Evolutionary conservation across 176 grass and related monocot genomes (phyloP), one percentile per base, ranked within the genome.

Genomic region (Oryza glumipatula): DNA sequence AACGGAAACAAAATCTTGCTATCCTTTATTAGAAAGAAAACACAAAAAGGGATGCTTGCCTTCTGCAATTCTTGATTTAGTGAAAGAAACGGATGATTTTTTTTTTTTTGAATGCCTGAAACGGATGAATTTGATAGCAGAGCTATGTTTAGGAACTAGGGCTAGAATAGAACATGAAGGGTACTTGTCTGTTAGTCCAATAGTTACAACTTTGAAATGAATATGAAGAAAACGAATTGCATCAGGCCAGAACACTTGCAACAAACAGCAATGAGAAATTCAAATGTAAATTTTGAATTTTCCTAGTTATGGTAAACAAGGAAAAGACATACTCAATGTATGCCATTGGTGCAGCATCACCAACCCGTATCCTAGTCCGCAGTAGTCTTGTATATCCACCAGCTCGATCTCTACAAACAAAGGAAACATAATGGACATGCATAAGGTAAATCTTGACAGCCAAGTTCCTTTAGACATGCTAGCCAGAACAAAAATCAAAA

Each of bases 291-390:
- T 36, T 5, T 0, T 36, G 35, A 36, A 36, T 36, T 36, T 36
- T 36, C 35, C 35, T 36, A 36, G 35, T 41, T 8, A 41, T 41
- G 7, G 39, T 8, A 41, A 41, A 41, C 39, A 36, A 60, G 33
- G 8, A 72, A 49, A 49, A 72, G 28, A 49, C 30, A 49, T 49
- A 67, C 19, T 98, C 93, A 14, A 98, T 98, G 56, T 95, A 95
- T 77, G 93, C 91, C 96, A 98, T 96, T 23, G 88, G 88, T 65
- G 96, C 89, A 68, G 93, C 93, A 89, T 98, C 96, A 16, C 96
- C 96, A 49, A 94, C 78, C 81, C 91, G 80, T 87, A 98, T 98
- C 83, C 86, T 87, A 15, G 91, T 98, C 14, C 89, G 74, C 48
- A 96, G 65, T 36, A 98, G 76, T 86, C 96, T 92, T 79, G 89